phyloP scores from a whole-genome alignment of 1,284 basidiomycete species.

The Rhodotorula sp. region DNA sequence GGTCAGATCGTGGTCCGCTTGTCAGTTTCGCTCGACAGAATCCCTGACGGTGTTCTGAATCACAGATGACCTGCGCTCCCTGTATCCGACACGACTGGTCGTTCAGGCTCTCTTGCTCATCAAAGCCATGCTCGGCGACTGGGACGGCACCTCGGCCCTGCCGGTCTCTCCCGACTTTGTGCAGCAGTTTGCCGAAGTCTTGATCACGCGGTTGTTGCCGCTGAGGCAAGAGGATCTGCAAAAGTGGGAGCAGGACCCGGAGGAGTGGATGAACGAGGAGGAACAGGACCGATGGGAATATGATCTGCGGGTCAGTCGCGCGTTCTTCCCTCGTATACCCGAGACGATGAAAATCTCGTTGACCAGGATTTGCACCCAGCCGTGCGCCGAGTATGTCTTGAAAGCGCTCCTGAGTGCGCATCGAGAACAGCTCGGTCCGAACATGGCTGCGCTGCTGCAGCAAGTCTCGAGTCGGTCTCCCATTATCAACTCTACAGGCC shows the following conservation, averaged over 20 bases:
- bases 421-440: constrained; percentile 27
- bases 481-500: not conserved
- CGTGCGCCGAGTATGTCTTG: constrained; percentile 41
- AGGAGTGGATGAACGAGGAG: constrained; percentile 45
- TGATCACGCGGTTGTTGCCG: constrained; percentile 37
- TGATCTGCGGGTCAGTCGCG: constrained; percentile 38
- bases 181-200: constrained; percentile 7
- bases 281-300: constrained; percentile 43
- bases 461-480: constrained; percentile 18
- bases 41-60: not conserved
- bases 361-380: constrained; percentile 3
- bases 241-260: constrained; percentile 43
- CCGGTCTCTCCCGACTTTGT: constrained; percentile 28
- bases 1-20: not conserved
- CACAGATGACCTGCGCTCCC: constrained; percentile 26
- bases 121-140: constrained; percentile 38
- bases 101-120: constrained; percentile 41
- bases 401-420: constrained; percentile 34
- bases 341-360: not conserved
- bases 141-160: constrained; percentile 31
- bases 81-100: constrained; percentile 38
- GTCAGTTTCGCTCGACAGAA: not conserved
- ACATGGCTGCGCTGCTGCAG: constrained; percentile 15
- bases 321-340: not conserved
- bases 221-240: constrained; percentile 38